Evolutionary conservation across 2,329 filamentous ascomycete species (phyloP), one percentile per base, ranked within the genome.

Genomic region (Aspergillus uvarum): DNA sequence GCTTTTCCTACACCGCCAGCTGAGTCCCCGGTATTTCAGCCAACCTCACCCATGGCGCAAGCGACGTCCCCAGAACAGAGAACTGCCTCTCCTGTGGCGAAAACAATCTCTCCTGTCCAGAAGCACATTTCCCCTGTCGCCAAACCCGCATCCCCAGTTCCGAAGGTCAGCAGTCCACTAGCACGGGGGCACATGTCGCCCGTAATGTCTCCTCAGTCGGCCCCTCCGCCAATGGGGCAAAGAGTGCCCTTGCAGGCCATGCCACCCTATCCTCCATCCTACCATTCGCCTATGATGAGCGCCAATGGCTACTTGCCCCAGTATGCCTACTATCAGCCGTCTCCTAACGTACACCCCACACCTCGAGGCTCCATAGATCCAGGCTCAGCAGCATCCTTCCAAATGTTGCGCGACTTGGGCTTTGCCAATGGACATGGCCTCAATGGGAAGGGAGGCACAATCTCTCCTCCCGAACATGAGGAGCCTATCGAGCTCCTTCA

Each of bases 401-500:
- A 72, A 42, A 70, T 72, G 14, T 67, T 74, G 53, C 67, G 68
- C 11, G 70, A 74, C 12, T 61, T 72, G 14, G 59, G 59, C 14
- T 67, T 64, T 47, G 54, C 65, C 63, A 50, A 64, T 69, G 60
- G 60, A 4, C 63, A 65, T 49, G 58, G 63, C 7, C 69, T 73
- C 31, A 75, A 73, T 49, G 55, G 49, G 19, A 56, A 55, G 22
- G 44, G 35, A 56, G 75, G 74, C 7, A 63, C 60, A 6, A 66
- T 69, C 8, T 68, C 72, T 11, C 69, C 69, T 5, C 68, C 70
- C 5, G 72, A 74, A 16, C 68, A 76, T 19, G 65, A 68, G 5
- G 76, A 78, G 53, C 72, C 74, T 12, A 65, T 77, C 50, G 72
- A 77, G 54, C 73, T 80, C 58, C 70, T 80, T 5, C 68, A 77